Conservation (phyloP, 202 grass and related monocot species). For the Musa balbisiana region DNA sequence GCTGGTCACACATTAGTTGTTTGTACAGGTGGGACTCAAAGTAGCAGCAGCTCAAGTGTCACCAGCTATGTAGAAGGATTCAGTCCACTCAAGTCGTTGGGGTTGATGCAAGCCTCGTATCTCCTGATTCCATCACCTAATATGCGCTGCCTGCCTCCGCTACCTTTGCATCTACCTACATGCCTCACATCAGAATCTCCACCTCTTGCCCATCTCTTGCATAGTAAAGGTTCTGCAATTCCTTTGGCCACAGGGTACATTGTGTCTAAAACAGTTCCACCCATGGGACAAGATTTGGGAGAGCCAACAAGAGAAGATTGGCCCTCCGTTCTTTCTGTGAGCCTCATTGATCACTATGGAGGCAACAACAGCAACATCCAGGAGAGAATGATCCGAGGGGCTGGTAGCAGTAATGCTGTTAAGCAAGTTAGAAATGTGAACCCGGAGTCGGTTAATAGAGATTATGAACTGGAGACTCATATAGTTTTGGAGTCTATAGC, state of each 20-base stretch:
- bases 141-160: conserved; percentile 66
- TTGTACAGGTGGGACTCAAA: conserved; percentile 52
- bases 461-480: conserved; percentile 58
- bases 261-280: conserved; percentile 61
- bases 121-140: conserved; percentile 85
- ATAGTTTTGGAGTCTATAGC: conserved; percentile 56
- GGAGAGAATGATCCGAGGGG: conserved; percentile 44
- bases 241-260: conserved; percentile 72
- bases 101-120: conserved; percentile 58
- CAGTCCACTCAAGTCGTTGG: conserved; percentile 64
- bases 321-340: conserved; percentile 60
- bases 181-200: conserved; percentile 95
- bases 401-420: conserved; percentile 26
- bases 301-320: conserved; percentile 48
- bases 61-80: conserved; percentile 82
- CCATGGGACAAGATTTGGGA: conserved; percentile 54
- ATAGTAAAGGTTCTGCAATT: conserved; percentile 87
- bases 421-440: conserved; percentile 57
- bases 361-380: conserved; percentile 38
- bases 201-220: conserved; percentile 82
- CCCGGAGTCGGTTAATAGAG: conserved; percentile 33
- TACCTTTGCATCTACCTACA: conserved; percentile 74
- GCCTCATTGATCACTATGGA: conserved; percentile 87
- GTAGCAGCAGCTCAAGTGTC: conserved; percentile 30
- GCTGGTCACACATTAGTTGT: background rate